Percentiles rank a stretch among this genome's conserved stretches.
phyloP scores from a whole-genome alignment of 352 stramenopile genomes.

The Phytopythium delawarense region DNA sequence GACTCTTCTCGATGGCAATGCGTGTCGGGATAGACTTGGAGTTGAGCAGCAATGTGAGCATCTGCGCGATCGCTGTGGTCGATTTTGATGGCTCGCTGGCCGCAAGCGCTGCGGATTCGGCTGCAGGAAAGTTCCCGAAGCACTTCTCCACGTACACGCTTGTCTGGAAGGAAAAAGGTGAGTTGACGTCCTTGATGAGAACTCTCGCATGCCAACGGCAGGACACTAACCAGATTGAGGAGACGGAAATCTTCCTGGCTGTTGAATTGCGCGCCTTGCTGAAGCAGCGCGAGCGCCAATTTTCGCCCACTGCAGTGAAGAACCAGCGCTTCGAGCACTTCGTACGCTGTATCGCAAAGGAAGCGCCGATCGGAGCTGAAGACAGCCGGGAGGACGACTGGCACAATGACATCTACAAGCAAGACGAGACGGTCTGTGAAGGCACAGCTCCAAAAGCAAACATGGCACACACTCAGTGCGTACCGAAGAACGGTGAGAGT shows the following conservation, averaged over 20 bases:
- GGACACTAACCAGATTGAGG: constrained; percentile 41
- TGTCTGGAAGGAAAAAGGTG: constrained; percentile 17
- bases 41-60: constrained; percentile 22
- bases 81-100: constrained; percentile 9
- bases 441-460: neutral
- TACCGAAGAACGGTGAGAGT: constrained; percentile 47
- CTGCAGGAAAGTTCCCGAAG: constrained; percentile 30
- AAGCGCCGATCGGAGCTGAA: constrained; percentile 57
- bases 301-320: constrained; percentile 44
- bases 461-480: neutral
- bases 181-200: neutral
- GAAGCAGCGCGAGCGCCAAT: constrained; percentile 31
- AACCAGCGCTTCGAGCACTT: constrained; percentile 53
- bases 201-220: neutral
- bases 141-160: constrained; percentile 62
- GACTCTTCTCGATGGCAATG: constrained; percentile 42
- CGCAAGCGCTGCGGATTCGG: constrained; percentile 24
- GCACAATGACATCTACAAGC: constrained; percentile 39
- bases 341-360: constrained; percentile 49
- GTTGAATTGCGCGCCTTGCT: constrained; percentile 21
- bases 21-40: constrained; percentile 45
- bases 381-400: constrained; percentile 32
- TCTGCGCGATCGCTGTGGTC: constrained; percentile 17
- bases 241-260: constrained; percentile 36
- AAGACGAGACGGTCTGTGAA: neutral